Evolutionary conservation across 1,284 basidiomycete species (phyloP).

Genomic region (Rhodotorula sp.): DNA sequence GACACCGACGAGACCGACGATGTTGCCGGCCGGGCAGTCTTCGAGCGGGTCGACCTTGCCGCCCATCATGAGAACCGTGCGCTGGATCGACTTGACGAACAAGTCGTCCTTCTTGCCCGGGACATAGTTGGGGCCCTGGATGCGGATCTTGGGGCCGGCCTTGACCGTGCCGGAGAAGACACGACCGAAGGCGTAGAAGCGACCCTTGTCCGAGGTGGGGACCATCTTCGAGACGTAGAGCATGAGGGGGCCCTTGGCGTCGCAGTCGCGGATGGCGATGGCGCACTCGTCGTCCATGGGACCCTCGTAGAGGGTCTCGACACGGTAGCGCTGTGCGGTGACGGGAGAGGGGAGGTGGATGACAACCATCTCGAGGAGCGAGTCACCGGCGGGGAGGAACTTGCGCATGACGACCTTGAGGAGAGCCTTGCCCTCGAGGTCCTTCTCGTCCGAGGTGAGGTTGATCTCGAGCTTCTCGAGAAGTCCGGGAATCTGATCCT

Average conservation of each 20-base stretch:
- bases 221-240: slow-evolving; percentile 99
- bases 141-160: slow-evolving; percentile 97
- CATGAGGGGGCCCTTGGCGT: slow-evolving; percentile 94
- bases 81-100: slow-evolving; percentile 97
- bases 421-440: slow-evolving; percentile 93
- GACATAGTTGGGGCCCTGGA: slow-evolving; percentile 98
- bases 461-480: slow-evolving; percentile 97
- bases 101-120: slow-evolving; percentile 99
- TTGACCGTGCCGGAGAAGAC: slow-evolving; percentile 97
- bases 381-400: slow-evolving; percentile 98
- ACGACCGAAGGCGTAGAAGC: slow-evolving; percentile 99
- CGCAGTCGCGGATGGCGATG: slow-evolving; percentile 97
- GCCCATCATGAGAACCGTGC: slow-evolving; percentile 99
- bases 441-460: slow-evolving; percentile 84
- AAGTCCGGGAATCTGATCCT: slow-evolving; percentile 78
- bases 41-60: slow-evolving; percentile 98
- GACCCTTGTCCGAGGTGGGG: slow-evolving; percentile 98
- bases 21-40: slow-evolving; percentile 99
- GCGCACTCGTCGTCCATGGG: slow-evolving; percentile 99
- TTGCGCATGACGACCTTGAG: slow-evolving; percentile 99
- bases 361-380: slow-evolving; percentile 99
- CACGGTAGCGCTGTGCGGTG: slow-evolving; percentile 97
- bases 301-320: slow-evolving; percentile 99
- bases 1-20: slow-evolving; percentile 98
- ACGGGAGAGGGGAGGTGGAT: slow-evolving; percentile 95